Evolutionary conservation across 805 yeast species (phyloP), one percentile per base, ranked within the genome.

Genomic region (Yamadazyma philogaea): DNA sequence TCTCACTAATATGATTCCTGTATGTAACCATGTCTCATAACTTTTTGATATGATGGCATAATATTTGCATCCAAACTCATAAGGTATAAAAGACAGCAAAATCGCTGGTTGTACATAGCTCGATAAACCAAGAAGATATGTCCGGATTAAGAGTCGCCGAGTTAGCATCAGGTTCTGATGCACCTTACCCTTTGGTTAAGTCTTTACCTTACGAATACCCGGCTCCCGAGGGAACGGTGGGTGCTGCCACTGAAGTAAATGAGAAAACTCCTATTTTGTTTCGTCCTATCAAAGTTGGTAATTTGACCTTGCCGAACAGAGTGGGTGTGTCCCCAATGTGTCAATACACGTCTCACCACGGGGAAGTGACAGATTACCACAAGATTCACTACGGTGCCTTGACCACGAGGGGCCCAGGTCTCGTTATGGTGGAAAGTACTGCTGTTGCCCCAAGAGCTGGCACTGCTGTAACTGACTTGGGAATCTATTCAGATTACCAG

Each of bases 291-390:
- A 62, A 56, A 14, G 63, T 77, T 42, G 61, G 68, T 19, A 60
- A 56, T n/a, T 35, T 70, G 39, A 55, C 60, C 1, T 54, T 79
- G 16, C 69, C 65, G 11, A 80, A 80, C 55, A 62, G 84, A 46
- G 54, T 78, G 21, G 79, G 79, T 38, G 77, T 78, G 16, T 68
- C 82, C 0, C 81, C 81, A 35, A 75, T 77, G 80, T 74, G 81
- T 53, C 72, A 64, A 37, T 77, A 77, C 54, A 69, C 80, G 5
- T 68, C 75, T 2, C 48, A 49, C 18, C 59, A 75, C 37, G 71
- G 72, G 2, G 54, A 57, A 12, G 64, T 70, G 0, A 77, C 74
- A 0, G 70, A 63, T 14, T 78, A 67, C 60, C 81, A 78, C 48
- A 46, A 66, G 15, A 63, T 67, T 6, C 81, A 78, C 49, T 74